phyloP scores from a whole-genome alignment of 768 basidiomycete genomes.

The Boletus bicolor region DNA sequence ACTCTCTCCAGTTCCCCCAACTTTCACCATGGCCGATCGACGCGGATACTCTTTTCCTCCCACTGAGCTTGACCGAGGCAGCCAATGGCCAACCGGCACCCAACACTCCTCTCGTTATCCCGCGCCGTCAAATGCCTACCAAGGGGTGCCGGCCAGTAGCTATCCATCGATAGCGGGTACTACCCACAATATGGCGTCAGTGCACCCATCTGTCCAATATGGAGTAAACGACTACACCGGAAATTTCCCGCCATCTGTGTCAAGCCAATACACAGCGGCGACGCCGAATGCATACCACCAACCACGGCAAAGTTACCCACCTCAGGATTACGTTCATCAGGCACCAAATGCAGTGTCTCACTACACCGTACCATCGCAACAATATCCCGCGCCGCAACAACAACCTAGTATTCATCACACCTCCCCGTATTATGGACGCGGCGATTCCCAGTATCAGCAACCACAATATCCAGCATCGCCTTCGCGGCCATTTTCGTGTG shows the following conservation, averaged over 20 bases:
- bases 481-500: slow-evolving; percentile 61
- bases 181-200: slow-evolving; percentile 20
- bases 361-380: slow-evolving; percentile 27
- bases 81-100: slow-evolving; percentile 23
- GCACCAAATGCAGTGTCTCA: slow-evolving; percentile 34
- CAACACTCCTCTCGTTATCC: slow-evolving; percentile 27
- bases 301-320: slow-evolving; percentile 26
- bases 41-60: slow-evolving; percentile 29
- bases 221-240: slow-evolving; percentile 21
- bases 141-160: slow-evolving; percentile 8
- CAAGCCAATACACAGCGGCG: slow-evolving; percentile 21
- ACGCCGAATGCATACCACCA: slow-evolving; percentile 21
- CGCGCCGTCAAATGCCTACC: slow-evolving; percentile 21
- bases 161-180: slow-evolving; percentile 18
- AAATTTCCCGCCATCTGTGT: slow-evolving; percentile 11
- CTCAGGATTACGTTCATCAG: slow-evolving; percentile 28
- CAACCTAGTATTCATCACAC: slow-evolving; percentile 20
- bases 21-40: slow-evolving; percentile 26
- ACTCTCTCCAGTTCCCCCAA: slow-evolving; percentile 3
- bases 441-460: slow-evolving; percentile 21
- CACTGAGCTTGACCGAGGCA: slow-evolving; percentile 13
- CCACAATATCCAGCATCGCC: slow-evolving; percentile 58
- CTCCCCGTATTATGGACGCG: slow-evolving; percentile 37
- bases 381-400: slow-evolving; percentile 28
- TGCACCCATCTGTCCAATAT: slow-evolving; percentile 23